phyloP scores from a whole-genome alignment of 345 rosid species.

The Lepidium aucheri region DNA sequence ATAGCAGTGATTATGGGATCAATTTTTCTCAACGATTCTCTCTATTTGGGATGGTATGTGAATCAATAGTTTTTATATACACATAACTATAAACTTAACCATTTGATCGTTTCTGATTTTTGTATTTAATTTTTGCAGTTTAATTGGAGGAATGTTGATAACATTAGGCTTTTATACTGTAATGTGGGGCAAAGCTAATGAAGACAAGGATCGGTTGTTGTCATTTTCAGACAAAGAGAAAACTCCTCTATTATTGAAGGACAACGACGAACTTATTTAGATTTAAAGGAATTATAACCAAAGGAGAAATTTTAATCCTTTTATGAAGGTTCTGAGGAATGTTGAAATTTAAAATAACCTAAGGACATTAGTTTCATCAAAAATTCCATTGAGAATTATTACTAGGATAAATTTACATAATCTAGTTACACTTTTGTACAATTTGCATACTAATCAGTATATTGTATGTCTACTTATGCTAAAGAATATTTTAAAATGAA shows the following conservation, averaged over 20 bases:
- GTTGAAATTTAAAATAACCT: no score
- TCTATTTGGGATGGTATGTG: constrained; percentile 58
- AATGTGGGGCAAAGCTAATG: constrained; percentile 75
- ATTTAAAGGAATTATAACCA: not conserved
- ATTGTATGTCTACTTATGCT: no score
- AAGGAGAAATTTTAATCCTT: not conserved
- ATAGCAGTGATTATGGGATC: constrained; percentile 52
- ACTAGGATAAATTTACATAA: no score
- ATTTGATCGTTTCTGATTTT: not conserved
- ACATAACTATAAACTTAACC: not conserved
- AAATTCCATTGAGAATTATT: no score
- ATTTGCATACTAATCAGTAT: no score
- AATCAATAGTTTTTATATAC: not conserved
- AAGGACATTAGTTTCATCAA: no score
- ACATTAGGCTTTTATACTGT: constrained; percentile 64
- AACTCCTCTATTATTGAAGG: constrained; percentile 36
- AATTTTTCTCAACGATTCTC: constrained; percentile 50
- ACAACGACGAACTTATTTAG: constrained; percentile 19
- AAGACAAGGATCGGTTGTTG: constrained; percentile 31
- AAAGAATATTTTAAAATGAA: not conserved
- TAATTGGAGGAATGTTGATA: constrained; percentile 55
- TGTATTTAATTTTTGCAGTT: constrained; percentile 28
- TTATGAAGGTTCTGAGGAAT: no score
- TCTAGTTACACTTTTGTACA: no score
- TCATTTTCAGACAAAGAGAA: constrained; percentile 30